Conservation (phyloP, 768 basidiomycete species). For the Leccinum subgranulosum region DNA sequence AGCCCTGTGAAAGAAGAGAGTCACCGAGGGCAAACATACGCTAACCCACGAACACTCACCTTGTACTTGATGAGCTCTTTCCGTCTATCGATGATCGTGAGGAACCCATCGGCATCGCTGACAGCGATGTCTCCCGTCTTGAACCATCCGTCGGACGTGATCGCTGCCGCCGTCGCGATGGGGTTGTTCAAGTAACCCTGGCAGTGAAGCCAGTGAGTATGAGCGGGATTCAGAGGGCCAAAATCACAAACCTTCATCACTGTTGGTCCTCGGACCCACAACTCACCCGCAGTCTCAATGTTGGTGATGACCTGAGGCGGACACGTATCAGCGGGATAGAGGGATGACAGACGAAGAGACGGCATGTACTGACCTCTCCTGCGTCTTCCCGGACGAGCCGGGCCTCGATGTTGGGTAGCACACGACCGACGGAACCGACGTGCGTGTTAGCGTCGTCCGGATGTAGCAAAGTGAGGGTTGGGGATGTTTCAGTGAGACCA, state of each 20-base stretch:
- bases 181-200: slow-evolving; percentile 77
- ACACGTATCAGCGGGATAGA: neutral
- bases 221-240: neutral
- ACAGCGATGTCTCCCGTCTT: slow-evolving; percentile 84
- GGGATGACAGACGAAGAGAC: too few species aligned
- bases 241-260: slow-evolving; percentile 67
- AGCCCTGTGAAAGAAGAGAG: slow-evolving; percentile 44
- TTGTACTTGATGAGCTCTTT: slow-evolving; percentile 82
- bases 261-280: slow-evolving; percentile 76
- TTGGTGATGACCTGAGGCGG: slow-evolving; percentile 23
- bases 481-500: slow-evolving; percentile 82
- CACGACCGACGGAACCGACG: slow-evolving; percentile 62
- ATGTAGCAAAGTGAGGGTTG: slow-evolving; percentile 59
- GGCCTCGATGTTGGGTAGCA: slow-evolving; percentile 75
- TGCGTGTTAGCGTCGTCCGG: slow-evolving; percentile 42
- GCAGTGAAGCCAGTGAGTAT: neutral
- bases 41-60: slow-evolving; percentile 20
- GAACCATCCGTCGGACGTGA: slow-evolving; percentile 78
- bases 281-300: slow-evolving; percentile 58
- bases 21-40: neutral
- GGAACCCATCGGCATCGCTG: slow-evolving; percentile 67
- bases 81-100: slow-evolving; percentile 68
- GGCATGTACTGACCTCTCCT: slow-evolving; percentile 33
- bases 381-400: slow-evolving; percentile 66
- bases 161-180: slow-evolving; percentile 62